Percentiles rank a stretch among this genome's conserved stretches.
Evolutionary conservation across 2,329 filamentous ascomycete species (phyloP).

Genomic region (Ceratocystis lukuohia): DNA sequence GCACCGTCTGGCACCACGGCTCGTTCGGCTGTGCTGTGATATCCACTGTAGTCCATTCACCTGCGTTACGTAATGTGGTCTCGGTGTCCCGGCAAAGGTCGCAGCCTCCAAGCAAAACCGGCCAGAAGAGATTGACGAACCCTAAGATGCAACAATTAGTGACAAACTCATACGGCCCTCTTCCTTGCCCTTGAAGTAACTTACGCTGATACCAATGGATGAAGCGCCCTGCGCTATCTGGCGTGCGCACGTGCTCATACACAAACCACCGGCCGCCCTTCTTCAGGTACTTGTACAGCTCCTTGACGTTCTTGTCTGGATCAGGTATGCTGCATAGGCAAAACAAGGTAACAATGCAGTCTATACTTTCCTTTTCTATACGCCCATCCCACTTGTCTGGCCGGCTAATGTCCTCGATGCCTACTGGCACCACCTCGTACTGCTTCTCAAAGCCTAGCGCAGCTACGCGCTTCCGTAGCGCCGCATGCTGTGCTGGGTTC

Average conservation of each 20-base stretch:
- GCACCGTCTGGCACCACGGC: constrained; percentile 32
- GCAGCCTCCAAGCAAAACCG: constrained; percentile 38
- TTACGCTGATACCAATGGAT: constrained; percentile 39
- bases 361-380: constrained; percentile 39
- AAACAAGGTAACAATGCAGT: constrained; percentile 47
- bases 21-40: constrained; percentile 31
- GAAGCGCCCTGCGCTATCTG: constrained; percentile 28
- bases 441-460: constrained; percentile 40
- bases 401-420: constrained; percentile 43
- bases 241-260: constrained; percentile 44
- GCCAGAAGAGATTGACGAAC: constrained; percentile 40
- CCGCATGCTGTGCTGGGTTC: constrained; percentile 39
- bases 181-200: constrained; percentile 22
- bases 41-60: constrained; percentile 38
- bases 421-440: constrained; percentile 50
- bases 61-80: constrained; percentile 35
- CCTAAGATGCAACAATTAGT: constrained; percentile 25
- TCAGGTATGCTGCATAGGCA: constrained; percentile 52
- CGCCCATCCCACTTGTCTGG: constrained; percentile 31
- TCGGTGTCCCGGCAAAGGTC: constrained; percentile 37
- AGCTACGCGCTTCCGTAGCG: constrained; percentile 34
- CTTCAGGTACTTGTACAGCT: constrained; percentile 45
- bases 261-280: constrained; percentile 50
- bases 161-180: no score
- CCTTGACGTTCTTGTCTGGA: constrained; percentile 40